Evolutionary conservation across 768 basidiomycete species (phyloP).

Genomic region (Kwoniella dejecticola): DNA sequence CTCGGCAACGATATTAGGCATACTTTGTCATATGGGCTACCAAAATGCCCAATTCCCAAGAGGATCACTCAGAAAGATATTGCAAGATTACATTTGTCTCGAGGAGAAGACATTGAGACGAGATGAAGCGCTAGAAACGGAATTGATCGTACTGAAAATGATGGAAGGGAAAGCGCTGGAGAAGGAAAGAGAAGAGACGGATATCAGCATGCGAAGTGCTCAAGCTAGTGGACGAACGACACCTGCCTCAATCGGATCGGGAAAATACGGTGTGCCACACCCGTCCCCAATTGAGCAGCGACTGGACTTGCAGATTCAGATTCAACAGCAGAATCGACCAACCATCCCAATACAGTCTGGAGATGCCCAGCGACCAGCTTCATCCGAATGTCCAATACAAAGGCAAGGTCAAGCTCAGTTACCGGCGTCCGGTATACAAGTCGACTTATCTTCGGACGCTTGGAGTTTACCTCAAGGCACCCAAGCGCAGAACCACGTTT

Average conservation of each 20-base stretch:
- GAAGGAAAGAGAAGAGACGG: conserved; percentile 14
- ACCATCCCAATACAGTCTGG: too few species aligned
- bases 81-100: conserved; percentile 24
- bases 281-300: too few species aligned
- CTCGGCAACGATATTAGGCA: conserved; percentile 33
- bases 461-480: too few species aligned
- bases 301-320: not conserved
- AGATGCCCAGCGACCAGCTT: too few species aligned
- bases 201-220: not conserved
- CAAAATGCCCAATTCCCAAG: conserved; percentile 3
- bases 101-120: conserved; percentile 24
- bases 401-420: too few species aligned
- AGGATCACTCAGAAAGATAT: conserved; percentile 9
- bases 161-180: conserved; percentile 14
- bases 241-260: not conserved
- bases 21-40: conserved; percentile 23
- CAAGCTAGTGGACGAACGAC: not conserved
- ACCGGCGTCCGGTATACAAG: too few species aligned
- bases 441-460: too few species aligned
- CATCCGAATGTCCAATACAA: too few species aligned
- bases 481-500: too few species aligned
- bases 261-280: too few species aligned
- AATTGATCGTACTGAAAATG: conserved; percentile 24
- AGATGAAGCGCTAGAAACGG: conserved; percentile 24
- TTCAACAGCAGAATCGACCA: not conserved